Conservation (phyloP, 805 yeast species). For the Metschnikowia amazonensis region DNA sequence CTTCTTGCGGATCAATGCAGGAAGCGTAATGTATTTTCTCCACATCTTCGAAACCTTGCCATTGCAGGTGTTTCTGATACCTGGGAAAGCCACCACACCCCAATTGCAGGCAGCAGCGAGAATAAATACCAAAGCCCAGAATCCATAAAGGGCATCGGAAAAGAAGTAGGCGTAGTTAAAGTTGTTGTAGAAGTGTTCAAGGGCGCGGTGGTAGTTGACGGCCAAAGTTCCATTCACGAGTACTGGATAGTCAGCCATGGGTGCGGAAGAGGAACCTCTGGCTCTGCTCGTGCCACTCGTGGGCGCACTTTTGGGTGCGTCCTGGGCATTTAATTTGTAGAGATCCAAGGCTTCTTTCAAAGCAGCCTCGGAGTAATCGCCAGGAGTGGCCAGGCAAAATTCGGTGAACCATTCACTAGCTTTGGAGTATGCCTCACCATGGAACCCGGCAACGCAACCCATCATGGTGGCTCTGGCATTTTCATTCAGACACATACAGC, state of each 20-base stretch:
- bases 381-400: not conserved
- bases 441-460: conserved; percentile 7
- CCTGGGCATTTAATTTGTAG: not conserved
- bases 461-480: conserved; percentile 7
- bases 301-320: not conserved
- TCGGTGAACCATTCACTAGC: not conserved
- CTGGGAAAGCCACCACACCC: conserved; percentile 15
- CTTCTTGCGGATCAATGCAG: conserved; percentile 32
- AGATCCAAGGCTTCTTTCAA: not conserved
- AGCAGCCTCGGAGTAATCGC: not conserved
- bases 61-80: conserved; percentile 10
- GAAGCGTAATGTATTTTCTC: conserved; percentile 35
- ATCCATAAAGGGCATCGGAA: conserved; percentile 10
- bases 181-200: conserved; percentile 8
- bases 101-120: conserved; percentile 15
- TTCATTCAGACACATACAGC: conserved; percentile 7
- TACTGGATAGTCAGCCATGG: conserved; percentile 11
- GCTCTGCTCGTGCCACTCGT: not conserved
- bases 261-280: not conserved
- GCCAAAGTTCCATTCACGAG: conserved; percentile 8
- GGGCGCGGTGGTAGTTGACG: conserved; percentile 3
- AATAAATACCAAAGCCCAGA: conserved; percentile 14
- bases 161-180: conserved; percentile 14
- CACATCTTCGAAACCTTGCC: conserved; percentile 31
- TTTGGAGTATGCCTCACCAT: not conserved